Base-by-base conservation (phyloP, 2,329 filamentous ascomycete species). In the Pseudocercospora ulei region DNA sequence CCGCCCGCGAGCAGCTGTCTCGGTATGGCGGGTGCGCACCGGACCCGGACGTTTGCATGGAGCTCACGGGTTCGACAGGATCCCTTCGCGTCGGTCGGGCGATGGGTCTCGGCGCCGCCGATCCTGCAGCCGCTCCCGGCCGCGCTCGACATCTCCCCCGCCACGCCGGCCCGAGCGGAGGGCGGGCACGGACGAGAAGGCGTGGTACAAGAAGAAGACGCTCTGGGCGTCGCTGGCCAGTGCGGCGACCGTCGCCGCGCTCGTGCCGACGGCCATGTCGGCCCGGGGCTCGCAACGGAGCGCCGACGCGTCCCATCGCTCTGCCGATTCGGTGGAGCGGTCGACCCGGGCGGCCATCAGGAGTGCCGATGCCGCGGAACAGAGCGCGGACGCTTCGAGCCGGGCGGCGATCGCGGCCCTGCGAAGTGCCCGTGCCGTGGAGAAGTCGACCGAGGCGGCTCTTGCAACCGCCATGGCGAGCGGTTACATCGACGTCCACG, bases 121-220 rank as follows among this genome's bases (percentile, higher is more conserved):
- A 7, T 33, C 20, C 11, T 33, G 18, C 17, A 33, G 30, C 18
- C 30, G 30, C 1, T 33, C 30, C 2, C 6, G 30, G 19, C 23
- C 30, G 6, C 30, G 30, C 2, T 38, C 35, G n/a, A 16, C 24
- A 14, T 30, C 35, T 11, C 35, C 35, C 9, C 27, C 35, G 7
- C 7, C 35, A 14, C 35, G 35, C 2, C 16, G 35, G 11, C 16
- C 29, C 13, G 29, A 39, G 13, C 38, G 29, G 8, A 33, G 17
- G 8, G 17, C 30, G 5, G 30, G 14, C n/a, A 26, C 14, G 8
- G 13, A 16, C 3, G 33, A 38, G 6, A 47, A 47, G 30, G 39
- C 46, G n/a, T 51, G 46, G 46, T 51, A 41, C 43, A 48, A 49
- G 12, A 51, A 51, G 39, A 51, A 51, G 25, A 47, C 48, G 2